Evolutionary conservation across 192 early-diverging fungal species (phyloP), one percentile per base, ranked within the genome.

Genomic region (Entrophospora sp.): DNA sequence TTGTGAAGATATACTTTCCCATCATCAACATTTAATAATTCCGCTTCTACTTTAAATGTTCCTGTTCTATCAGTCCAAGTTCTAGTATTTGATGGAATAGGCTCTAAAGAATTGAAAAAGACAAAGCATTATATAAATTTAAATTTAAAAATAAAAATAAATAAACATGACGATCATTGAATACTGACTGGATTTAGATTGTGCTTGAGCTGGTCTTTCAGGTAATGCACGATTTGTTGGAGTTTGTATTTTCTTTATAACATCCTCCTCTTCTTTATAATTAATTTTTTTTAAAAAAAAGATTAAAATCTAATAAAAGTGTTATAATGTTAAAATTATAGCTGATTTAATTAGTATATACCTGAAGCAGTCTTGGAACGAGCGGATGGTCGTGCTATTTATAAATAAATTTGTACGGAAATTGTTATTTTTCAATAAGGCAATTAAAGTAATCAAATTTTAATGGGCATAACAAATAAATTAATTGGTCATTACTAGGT

Each of bases 41-140:
- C 85, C 7, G 96, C 96, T 32, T 97, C 91, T 2, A 96, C 93
- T 45, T 81, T 91, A 78, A 95, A 97, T 1, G 90, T 75, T 57
- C 93, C 95, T 4, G 90, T 84, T 25, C 87, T 80, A 71, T 99
- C 96, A 0, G 89, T 95, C 96, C 95, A 99, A 51, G 81, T 89
- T 43, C 96, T 85, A 24, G 91, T 78, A 40, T 91, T 88, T 43
- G 72, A 70, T 37, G 75, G 75, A 48, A 87, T 80, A 53, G 86
- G 86, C 48, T 60, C 36, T 66, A 13, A 27, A 38, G 52, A 43
- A 45, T 12, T 24, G n/a, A n/a, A 36, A 4, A 1, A 40, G 28
- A 1, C 10, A 14, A 28, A 3, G 14, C 69, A 42, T 70, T 67
- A 69, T 74, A 25, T 61, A 70, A n/a, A 44, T 7, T 10, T 34